Evolutionary conservation across 2,329 filamentous ascomycete species (phyloP), one percentile per base, ranked within the genome.

Genomic region (Didymella arachidicola): DNA sequence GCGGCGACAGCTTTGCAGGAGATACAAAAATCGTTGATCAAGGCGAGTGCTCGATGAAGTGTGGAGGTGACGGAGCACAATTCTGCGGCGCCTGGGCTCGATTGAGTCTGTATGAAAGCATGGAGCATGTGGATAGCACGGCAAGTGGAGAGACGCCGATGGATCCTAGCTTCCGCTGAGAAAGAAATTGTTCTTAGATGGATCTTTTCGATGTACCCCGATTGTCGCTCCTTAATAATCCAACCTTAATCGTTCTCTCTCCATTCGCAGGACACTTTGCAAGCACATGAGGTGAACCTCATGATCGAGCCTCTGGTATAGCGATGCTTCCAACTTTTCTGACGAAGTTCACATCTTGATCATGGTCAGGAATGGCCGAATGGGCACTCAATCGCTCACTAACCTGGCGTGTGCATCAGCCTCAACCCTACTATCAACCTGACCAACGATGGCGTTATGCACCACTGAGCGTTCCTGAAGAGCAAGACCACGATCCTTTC

Each of bases 101-200:
- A 25, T 39, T 71, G 57, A 67, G 48, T 52, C n/a, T 67, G 51
- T 69, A 48, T 92, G 53, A 62, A 54, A 57, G 57, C 19, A 49
- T 58, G 55, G 55, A 48, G n/a, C 55, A 58, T 44, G 55, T 53
- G 10, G 48, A 58, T n/a, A 46, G 44, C 22, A 58, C 55, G 5
- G 55, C 55, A 25, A 58, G 30, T 41, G 55, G 55, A 2, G 44
- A 53, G 44, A 30, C 29, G 12, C 27, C 39, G 36, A 53, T 48
- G 44, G 55, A 58, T 30, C 14, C 30, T 22, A 53, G 49, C 14
- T 44, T 49, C 25, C 36, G 43, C 4, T 52, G 22, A 27, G 38
- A 2, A 30, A 43, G 27, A 30, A 19, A 39, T 19, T n/a, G 19
- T 7, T 39, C 3, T 39, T 19, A 19, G 7, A 11, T 39, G n/a